A percentile compares a stretch with the other conserved stretches of the same genome.
These are phyloP conservation scores for Hylodesmum podocarpum DNA, from an alignment of 306 rosid genomes.

Conservation along the genomic window DNA sequence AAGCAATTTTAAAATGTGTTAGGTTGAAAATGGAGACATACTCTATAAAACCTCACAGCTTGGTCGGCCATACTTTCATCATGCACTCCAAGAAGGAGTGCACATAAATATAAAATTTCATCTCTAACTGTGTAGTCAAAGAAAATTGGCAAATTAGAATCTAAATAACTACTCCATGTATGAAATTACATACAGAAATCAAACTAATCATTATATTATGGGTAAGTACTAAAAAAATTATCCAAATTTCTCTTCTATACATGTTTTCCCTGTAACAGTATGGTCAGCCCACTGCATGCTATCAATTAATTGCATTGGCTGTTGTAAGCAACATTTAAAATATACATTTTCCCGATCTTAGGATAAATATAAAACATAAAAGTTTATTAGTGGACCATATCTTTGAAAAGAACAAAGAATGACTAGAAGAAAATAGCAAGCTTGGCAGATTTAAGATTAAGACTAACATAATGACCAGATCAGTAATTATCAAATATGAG, in stretches of 20 bases:
- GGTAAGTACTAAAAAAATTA: slow-evolving; percentile 12
- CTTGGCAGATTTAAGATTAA: slow-evolving; percentile 19
- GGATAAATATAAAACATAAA: not conserved
- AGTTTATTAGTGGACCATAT: not conserved
- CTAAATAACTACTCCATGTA: not conserved
- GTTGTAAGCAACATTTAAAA: not conserved
- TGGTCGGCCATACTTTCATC: slow-evolving; percentile 40
- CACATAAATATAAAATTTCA: slow-evolving; percentile 45
- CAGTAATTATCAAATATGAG: not conserved
- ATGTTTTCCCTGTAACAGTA: not conserved
- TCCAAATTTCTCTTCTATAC: slow-evolving; percentile 13
- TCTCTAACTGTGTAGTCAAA: slow-evolving; percentile 39
- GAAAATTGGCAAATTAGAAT: slow-evolving; percentile 2
- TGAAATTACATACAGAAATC: not conserved
- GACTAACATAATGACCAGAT: not conserved
- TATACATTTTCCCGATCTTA: not conserved
- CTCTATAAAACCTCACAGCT: slow-evolving; percentile 52
- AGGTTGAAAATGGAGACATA: slow-evolving; percentile 28
- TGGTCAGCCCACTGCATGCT: not conserved
- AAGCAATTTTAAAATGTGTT: slow-evolving; percentile 1
- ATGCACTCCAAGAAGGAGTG: slow-evolving; percentile 52
- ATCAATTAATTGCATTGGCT: slow-evolving; percentile 5
- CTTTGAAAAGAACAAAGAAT: not conserved
- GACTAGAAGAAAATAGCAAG: slow-evolving; percentile 4
- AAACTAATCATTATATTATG: not conserved